Percentiles rank a stretch among this genome's conserved stretches.
phyloP scores from a whole-genome alignment of 306 rosid species.

The Alnus glutinosa region DNA sequence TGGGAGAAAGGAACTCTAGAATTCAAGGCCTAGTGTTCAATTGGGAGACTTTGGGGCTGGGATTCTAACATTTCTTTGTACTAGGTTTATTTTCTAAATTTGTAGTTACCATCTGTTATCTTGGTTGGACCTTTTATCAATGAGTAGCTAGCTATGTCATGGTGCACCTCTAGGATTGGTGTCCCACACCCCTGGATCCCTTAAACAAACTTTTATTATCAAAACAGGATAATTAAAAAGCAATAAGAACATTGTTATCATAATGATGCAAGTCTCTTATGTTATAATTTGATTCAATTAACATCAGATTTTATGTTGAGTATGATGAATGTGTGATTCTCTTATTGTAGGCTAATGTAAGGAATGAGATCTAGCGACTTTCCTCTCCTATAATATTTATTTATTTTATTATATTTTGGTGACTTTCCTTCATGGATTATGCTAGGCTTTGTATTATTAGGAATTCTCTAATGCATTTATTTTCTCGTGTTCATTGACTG shows the following conservation, averaged over 20 bases:
- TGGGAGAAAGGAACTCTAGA: background rate
- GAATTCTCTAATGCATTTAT: conserved; percentile 8
- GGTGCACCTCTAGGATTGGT: background rate
- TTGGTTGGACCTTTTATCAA: background rate
- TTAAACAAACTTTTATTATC: background rate
- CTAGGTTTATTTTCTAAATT: background rate
- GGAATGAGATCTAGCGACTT: background rate
- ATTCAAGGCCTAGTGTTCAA: background rate
- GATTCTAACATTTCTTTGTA: background rate
- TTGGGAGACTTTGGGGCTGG: background rate
- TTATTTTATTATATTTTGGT: background rate
- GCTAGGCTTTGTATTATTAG: conserved; percentile 4
- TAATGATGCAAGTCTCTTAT: background rate
- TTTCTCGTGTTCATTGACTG: conserved; percentile 23
- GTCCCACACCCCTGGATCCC: background rate
- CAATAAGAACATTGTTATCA: background rate
- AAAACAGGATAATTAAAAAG: background rate
- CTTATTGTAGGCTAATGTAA: conserved; percentile 6
- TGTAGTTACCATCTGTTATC: background rate
- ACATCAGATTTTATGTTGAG: background rate
- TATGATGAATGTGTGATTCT: background rate
- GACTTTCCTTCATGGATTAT: conserved; percentile 2
- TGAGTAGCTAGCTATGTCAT: background rate
- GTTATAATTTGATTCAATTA: background rate
- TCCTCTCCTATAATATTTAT: background rate